Evolutionary conservation across 2,329 filamentous ascomycete genomes (phyloP), one percentile per base, ranked within the genome.

Genomic region (Achaetomium macrosporum): DNA sequence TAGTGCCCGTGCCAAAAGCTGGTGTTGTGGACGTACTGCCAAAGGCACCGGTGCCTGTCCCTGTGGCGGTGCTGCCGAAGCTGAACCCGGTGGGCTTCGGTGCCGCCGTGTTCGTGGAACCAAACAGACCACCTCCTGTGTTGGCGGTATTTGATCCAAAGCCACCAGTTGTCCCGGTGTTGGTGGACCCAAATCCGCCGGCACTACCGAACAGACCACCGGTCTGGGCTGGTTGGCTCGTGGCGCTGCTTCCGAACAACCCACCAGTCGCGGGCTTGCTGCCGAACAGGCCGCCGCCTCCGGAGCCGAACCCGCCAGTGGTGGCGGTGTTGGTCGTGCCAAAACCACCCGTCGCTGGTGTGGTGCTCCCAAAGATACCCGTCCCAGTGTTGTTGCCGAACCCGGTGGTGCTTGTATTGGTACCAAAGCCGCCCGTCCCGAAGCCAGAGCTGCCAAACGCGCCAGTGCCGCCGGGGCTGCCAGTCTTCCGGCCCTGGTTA

Each of bases 391-490:
- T 61, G 37, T 66, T 41, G 16, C 76, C 77, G 57, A 80, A 80
- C 3, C 72, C 68, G 20, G 71, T 69, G 11, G 68, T 66, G 19
- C 66, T 64, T 57, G 67, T 68, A 54, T 62, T 72, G 33, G 69
- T 57, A 29, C 75, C 74, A 50, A 78, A 78, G 29, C 77, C 78
- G 9, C 76, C 74, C 40, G 63, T 65, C 33, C 70, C 71, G 60
- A 80, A 76, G 44, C 69, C 69, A 17, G 76, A 76, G 60, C 68
- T 77, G 16, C 90, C 92, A 69, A 96, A 96, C 8, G 87, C 88
- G 54, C 90, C 90, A 59, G 90, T 87, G 30, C 89, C 90, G 57
- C 86, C 89, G 40, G 81, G 79, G 69, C 92, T 95, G 33, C 91
- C 93, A 66, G 82, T 89, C 50, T 86, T 85, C 54, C 91, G 84